A percentile compares a stretch with the other conserved stretches of the same genome.
These are phyloP conservation scores for Pelargonium australe DNA, from an alignment of 441 rosid species.

Conservation along the genomic window DNA sequence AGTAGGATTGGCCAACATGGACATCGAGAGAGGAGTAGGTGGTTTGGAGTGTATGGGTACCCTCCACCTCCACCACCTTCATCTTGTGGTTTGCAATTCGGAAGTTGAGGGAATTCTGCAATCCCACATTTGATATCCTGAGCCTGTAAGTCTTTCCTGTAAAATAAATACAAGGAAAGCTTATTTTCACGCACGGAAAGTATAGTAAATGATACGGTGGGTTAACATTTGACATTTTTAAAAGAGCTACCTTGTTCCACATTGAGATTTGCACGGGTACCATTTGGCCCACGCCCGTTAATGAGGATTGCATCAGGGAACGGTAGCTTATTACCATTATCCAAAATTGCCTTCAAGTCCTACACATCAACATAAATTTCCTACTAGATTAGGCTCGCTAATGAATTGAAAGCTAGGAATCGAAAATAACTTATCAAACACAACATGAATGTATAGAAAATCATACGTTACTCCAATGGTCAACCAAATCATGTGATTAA, in stretches of 20 bases:
- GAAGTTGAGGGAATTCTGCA: constrained; percentile 67
- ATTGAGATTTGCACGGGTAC: constrained; percentile 37
- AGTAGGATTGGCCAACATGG: constrained; percentile 65
- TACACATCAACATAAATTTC: too few species aligned
- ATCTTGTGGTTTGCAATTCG: constrained; percentile 73
- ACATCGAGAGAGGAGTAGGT: constrained; percentile 70
- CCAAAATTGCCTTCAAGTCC: too few species aligned
- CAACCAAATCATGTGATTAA: too few species aligned
- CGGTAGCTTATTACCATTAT: constrained; percentile 31
- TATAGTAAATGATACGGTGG: too few species aligned
- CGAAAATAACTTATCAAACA: too few species aligned
- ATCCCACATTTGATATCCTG: constrained; percentile 83
- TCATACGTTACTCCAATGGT: too few species aligned
- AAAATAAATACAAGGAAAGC: not conserved
- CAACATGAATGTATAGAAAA: too few species aligned
- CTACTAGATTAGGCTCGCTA: too few species aligned
- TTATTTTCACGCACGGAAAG: not conserved
- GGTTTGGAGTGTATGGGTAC: constrained; percentile 80
- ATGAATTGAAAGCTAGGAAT: too few species aligned
- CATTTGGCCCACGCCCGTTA: constrained; percentile 66
- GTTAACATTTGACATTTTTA: not conserved
- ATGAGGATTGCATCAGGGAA: constrained; percentile 76
- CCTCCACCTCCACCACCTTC: constrained; percentile 89
- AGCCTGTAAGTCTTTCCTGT: constrained; percentile 78
- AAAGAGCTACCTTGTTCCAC: constrained; percentile 51